Percentiles rank a stretch among this genome's conserved stretches.
These are phyloP conservation scores for Debaryomyces prosopidis DNA, from an alignment of 805 yeast genomes.

Conservation along the genomic window DNA sequence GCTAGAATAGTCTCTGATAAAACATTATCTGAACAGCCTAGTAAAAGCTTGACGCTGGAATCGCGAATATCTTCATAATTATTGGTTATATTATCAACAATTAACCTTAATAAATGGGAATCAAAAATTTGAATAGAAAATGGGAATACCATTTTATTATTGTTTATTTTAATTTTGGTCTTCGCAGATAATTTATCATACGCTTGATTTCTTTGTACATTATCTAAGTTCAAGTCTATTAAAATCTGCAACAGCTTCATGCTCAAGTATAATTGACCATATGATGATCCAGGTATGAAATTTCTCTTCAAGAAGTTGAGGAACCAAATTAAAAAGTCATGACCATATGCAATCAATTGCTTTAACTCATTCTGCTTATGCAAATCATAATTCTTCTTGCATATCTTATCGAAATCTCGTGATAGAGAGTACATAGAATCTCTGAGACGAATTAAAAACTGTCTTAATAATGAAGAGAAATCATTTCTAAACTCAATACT, in stretches of 20 bases:
- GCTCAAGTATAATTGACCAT: slow-evolving; percentile 29
- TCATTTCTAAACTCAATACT: slow-evolving; percentile 70
- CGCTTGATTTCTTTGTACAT: background rate
- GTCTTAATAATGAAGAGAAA: slow-evolving; percentile 60
- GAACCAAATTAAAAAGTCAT: slow-evolving; percentile 41
- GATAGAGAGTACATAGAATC: slow-evolving; percentile 61
- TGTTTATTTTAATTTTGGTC: background rate
- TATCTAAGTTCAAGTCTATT: slow-evolving; percentile 10
- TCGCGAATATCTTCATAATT: slow-evolving; percentile 78
- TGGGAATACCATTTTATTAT: slow-evolving; percentile 9
- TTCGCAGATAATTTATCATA: background rate
- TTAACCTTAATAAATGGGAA: slow-evolving; percentile 39
- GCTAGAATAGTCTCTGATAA: slow-evolving; percentile 8
- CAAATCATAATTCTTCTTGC: slow-evolving; percentile 21
- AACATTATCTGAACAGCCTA: slow-evolving; percentile 39
- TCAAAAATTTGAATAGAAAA: slow-evolving; percentile 9
- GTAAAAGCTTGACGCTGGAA: slow-evolving; percentile 45
- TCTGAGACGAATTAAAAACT: slow-evolving; percentile 62
- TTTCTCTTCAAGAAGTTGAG: slow-evolving; percentile 46
- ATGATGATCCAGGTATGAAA: slow-evolving; percentile 49
- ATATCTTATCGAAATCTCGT: slow-evolving; percentile 38
- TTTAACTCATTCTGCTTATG: slow-evolving; percentile 11
- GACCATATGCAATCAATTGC: background rate
- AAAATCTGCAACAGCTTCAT: slow-evolving; percentile 14
- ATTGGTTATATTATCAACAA: slow-evolving; percentile 64